Conservation (phyloP, 306 rosid species). For the Vigna reflexopilosa region DNA sequence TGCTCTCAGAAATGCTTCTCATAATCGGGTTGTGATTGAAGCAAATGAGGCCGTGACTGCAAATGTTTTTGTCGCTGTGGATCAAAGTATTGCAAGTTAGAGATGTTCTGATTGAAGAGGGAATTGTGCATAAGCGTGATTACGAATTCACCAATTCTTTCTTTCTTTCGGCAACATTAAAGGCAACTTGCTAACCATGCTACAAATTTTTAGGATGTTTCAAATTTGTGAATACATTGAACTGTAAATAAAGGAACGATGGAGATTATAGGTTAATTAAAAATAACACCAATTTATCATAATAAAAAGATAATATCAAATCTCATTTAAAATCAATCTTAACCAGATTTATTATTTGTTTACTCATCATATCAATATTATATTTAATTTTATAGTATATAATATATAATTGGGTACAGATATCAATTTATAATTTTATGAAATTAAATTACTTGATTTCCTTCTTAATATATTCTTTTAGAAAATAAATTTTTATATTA, state of each 20-base stretch:
- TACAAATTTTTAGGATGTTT: constrained; percentile 4
- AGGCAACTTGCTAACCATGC: neutral
- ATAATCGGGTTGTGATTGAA: constrained; percentile 67
- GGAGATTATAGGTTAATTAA: no score
- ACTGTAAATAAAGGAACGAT: neutral
- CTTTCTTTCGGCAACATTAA: neutral
- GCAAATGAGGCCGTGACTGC: constrained; percentile 55
- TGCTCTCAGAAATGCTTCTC: constrained; percentile 67
- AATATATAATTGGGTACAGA: no score
- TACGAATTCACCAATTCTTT: neutral
- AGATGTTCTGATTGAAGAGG: constrained; percentile 29
- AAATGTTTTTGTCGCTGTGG: constrained; percentile 62
- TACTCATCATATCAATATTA: no score
- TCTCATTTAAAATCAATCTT: no score
- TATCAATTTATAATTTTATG: no score
- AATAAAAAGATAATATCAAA: no score
- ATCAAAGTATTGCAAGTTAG: constrained; percentile 58
- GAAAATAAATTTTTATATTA: neutral
- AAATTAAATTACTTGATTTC: no score
- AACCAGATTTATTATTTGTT: no score
- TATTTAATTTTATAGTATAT: no score
- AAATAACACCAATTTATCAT: no score
- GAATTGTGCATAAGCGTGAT: constrained; percentile 26
- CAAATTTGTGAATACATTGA: neutral
- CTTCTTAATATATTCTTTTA: no score